A percentile compares a stretch with the other conserved stretches of the same genome.
phyloP scores from a whole-genome alignment of 73 alveolate genomes.

The Paraurostyla sp. region DNA sequence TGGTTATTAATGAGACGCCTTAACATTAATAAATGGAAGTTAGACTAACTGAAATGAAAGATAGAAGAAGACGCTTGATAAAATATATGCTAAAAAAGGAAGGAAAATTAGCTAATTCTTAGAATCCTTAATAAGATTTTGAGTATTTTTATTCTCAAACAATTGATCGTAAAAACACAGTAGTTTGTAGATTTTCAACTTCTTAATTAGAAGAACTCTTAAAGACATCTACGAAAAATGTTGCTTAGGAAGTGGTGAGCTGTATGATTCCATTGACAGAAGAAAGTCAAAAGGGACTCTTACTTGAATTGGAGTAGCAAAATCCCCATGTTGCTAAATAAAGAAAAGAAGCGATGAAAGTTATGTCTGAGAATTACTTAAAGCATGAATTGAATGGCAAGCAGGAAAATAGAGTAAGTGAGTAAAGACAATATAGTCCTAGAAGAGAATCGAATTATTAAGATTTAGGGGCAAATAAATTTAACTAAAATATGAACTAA shows the following conservation, averaged over 20 bases:
- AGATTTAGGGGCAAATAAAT: background rate
- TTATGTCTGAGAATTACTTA: too few species aligned
- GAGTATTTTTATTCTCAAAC: constrained; percentile 1
- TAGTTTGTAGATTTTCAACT: constrained; percentile 54
- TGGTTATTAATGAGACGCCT: background rate
- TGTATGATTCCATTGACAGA: constrained; percentile 57
- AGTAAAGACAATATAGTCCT: too few species aligned
- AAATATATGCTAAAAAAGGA: constrained; percentile 66
- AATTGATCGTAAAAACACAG: constrained; percentile 9
- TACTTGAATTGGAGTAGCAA: constrained; percentile 17
- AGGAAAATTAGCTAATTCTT: background rate
- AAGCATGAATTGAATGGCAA: too few species aligned
- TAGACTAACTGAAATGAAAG: constrained; percentile 80
- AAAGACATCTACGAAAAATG: constrained; percentile 70
- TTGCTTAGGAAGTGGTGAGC: constrained; percentile 77
- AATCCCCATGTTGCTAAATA: constrained; percentile 5
- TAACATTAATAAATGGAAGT: constrained; percentile 72
- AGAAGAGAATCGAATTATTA: background rate
- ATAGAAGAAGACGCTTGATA: constrained; percentile 73
- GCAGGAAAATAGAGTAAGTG: background rate
- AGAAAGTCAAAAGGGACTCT: background rate
- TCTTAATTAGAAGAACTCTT: constrained; percentile 77
- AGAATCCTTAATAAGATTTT: background rate
- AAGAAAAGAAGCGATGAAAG: constrained; percentile 8
- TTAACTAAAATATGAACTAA: background rate